These are phyloP conservation scores for Eucalyptus lansdowneana DNA, from an alignment of 345 rosid genomes.

Conservation along the genomic window DNA sequence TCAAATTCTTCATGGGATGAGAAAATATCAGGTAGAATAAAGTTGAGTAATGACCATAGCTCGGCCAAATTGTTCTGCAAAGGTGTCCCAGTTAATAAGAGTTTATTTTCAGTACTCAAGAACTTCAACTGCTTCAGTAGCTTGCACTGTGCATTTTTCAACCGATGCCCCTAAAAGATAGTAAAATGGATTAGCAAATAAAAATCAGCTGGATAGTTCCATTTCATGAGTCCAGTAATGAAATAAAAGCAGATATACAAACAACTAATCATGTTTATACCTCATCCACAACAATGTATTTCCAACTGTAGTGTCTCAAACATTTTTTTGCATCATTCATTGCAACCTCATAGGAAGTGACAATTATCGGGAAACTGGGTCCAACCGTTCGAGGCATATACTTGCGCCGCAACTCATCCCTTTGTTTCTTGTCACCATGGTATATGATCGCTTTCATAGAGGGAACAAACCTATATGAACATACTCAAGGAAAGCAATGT, in stretches of 20 bases:
- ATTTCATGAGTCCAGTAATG: neutral
- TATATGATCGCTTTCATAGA: slow-evolving; percentile 62
- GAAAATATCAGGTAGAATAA: slow-evolving; percentile 91
- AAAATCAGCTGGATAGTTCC: neutral
- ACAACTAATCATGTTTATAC: slow-evolving; percentile 13
- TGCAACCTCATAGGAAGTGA: slow-evolving; percentile 94
- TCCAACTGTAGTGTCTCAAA: slow-evolving; percentile 73
- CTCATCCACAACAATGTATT: slow-evolving; percentile 94
- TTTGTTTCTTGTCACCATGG: slow-evolving; percentile 61
- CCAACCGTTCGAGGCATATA: slow-evolving; percentile 65
- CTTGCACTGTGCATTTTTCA: slow-evolving; percentile 85
- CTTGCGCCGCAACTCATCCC: slow-evolving; percentile 57
- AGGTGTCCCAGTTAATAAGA: slow-evolving; percentile 91
- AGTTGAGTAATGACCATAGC: slow-evolving; percentile 96
- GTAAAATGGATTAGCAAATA: neutral
- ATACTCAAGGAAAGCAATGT: neutral
- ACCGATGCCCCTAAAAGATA: slow-evolving; percentile 72
- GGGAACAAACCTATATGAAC: slow-evolving; percentile 57
- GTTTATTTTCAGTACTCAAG: slow-evolving; percentile 59
- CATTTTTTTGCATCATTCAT: slow-evolving; percentile 51
- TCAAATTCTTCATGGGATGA: slow-evolving; percentile 90
- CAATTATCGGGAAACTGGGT: slow-evolving; percentile 68
- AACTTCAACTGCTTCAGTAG: slow-evolving; percentile 51
- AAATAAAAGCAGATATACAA: neutral
- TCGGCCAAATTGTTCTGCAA: slow-evolving; percentile 90